These are phyloP conservation scores for Vicia villosa DNA, from an alignment of 306 rosid genomes.

Conservation along the genomic window DNA sequence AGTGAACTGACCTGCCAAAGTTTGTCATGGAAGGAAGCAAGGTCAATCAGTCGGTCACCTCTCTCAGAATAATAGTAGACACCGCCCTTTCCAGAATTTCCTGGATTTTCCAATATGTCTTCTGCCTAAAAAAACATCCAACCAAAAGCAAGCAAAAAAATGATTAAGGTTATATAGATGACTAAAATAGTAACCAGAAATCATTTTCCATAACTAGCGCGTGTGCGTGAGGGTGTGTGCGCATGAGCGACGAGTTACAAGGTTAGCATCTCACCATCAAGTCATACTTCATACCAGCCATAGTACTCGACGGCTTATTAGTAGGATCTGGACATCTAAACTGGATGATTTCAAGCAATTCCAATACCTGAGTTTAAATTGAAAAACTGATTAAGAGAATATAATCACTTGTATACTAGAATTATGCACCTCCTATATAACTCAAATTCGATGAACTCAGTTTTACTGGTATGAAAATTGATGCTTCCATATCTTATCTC, in stretches of 20 bases:
- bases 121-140: constrained; percentile 55
- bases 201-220: not conserved
- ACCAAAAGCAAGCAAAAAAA: constrained; percentile 28
- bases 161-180: constrained; percentile 19
- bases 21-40: constrained; percentile 77
- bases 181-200: constrained; percentile 24
- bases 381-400: not conserved
- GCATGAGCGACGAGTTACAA: not conserved
- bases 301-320: constrained; percentile 61
- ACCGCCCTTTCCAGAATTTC: constrained; percentile 82
- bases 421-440: not conserved
- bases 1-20: constrained; percentile 85
- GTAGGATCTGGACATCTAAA: constrained; percentile 83
- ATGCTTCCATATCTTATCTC: not conserved
- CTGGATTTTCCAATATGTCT: constrained; percentile 73
- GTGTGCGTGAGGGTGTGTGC: no score
- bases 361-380: constrained; percentile 66
- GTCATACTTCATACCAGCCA: constrained; percentile 64
- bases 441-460: not conserved
- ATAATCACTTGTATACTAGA: not conserved
- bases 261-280: constrained; percentile 64
- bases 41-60: constrained; percentile 90
- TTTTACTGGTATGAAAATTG: not conserved
- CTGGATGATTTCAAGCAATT: constrained; percentile 91
- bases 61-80: constrained; percentile 93